phyloP scores from a whole-genome alignment of 352 stramenopile species.

The Blastocystis sp. region DNA sequence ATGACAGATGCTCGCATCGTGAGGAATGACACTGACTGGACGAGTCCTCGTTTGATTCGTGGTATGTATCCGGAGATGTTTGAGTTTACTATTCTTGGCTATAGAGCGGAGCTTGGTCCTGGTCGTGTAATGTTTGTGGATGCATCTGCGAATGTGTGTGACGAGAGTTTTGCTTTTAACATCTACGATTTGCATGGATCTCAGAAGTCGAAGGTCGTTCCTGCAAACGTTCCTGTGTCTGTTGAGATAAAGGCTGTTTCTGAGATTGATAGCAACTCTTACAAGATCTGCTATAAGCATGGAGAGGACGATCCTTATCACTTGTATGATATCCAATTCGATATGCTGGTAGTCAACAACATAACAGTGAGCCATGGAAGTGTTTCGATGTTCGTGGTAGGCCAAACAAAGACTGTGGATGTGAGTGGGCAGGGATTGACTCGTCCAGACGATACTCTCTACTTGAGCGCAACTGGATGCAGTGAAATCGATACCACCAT shows the following conservation, averaged over 20 bases:
- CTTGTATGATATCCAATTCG: conserved; percentile 21
- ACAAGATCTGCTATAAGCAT: conserved; percentile 56
- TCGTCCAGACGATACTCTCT: background rate
- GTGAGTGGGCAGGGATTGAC: background rate
- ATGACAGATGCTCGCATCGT: background rate
- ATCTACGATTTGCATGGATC: background rate
- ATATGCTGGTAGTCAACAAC: conserved; percentile 13
- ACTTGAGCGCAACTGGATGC: background rate
- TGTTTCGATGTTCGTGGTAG: conserved; percentile 1
- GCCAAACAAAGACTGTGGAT: background rate
- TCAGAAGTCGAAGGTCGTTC: background rate
- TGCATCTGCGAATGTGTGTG: background rate
- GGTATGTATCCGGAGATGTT: conserved; percentile 43
- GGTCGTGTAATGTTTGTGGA: conserved; percentile 49
- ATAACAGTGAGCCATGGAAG: background rate
- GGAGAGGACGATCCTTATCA: conserved; percentile 27
- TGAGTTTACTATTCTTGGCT: background rate
- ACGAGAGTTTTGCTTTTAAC: background rate
- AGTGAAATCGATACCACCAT: background rate
- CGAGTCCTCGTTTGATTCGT: background rate
- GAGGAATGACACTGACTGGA: no score
- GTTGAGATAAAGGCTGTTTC: conserved; percentile 2
- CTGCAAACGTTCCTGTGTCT: background rate
- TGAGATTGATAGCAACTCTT: background rate
- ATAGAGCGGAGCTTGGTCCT: background rate